phyloP scores from a whole-genome alignment of 345 rosid genomes.

The Dimocarpus longan region DNA sequence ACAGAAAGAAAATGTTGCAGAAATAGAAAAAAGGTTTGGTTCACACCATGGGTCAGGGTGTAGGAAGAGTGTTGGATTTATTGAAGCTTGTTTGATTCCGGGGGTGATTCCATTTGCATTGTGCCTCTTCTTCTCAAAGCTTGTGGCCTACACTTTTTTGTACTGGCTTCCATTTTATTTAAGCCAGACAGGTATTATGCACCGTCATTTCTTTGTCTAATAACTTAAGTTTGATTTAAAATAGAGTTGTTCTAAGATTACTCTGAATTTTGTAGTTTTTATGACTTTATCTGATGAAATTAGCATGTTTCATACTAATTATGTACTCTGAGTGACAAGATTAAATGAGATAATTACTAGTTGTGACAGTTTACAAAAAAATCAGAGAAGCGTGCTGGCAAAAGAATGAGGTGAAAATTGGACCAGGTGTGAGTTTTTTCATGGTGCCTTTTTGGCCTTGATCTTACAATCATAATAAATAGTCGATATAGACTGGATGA shows the following conservation, averaged over 20 bases:
- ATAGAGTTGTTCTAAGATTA: not conserved
- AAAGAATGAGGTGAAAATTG: not conserved
- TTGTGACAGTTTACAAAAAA: not conserved
- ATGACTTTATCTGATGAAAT: not conserved
- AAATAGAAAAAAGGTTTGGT: not conserved
- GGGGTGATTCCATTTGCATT: conserved; percentile 90
- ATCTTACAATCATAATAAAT: not conserved
- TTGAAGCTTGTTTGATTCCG: conserved; percentile 86
- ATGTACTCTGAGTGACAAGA: not conserved
- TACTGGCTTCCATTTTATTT: conserved; percentile 94
- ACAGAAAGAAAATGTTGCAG: conserved; percentile 25
- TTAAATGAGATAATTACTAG: not conserved
- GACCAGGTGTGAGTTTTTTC: not conserved
- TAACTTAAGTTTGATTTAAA: not conserved
- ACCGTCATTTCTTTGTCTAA: not conserved
- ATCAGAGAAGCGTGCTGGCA: not conserved
- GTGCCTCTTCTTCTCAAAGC: conserved; percentile 90
- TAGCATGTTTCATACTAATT: not conserved
- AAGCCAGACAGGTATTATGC: conserved; percentile 73
- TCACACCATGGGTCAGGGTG: conserved; percentile 37
- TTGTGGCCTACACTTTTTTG: conserved; percentile 90
- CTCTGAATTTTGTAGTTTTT: not conserved
- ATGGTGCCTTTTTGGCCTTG: not conserved
- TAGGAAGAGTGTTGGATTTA: conserved; percentile 75
- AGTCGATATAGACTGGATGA: not conserved